These are phyloP conservation scores for Trichophyton benhamiae DNA, from an alignment of 2,329 filamentous ascomycete genomes.

Conservation along the genomic window DNA sequence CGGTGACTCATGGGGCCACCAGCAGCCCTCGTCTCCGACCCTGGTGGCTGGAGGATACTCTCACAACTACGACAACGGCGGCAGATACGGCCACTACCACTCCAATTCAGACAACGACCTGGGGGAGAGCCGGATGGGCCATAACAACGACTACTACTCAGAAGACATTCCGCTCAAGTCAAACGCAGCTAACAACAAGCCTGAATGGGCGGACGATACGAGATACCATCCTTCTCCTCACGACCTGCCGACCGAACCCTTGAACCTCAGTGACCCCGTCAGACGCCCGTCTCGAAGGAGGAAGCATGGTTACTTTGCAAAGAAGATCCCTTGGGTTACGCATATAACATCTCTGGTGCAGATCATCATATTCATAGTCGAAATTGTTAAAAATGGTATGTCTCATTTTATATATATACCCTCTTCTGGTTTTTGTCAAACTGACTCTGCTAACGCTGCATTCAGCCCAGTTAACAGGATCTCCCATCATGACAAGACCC, in stretches of 20 bases:
- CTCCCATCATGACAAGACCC: slow-evolving; percentile 57
- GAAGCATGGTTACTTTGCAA: slow-evolving; percentile 44
- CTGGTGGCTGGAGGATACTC: not conserved
- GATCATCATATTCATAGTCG: slow-evolving; percentile 73
- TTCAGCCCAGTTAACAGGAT: slow-evolving; percentile 61
- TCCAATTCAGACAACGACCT: slow-evolving; percentile 24
- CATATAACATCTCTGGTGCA: slow-evolving; percentile 69
- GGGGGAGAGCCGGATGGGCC: slow-evolving; percentile 16
- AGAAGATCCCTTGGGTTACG: slow-evolving; percentile 62
- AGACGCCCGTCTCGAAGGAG: slow-evolving; percentile 17
- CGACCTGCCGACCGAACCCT: slow-evolving; percentile 39
- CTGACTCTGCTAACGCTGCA: slow-evolving; percentile 5
- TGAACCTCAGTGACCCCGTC: slow-evolving; percentile 15
- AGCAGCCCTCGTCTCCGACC: slow-evolving; percentile 3
- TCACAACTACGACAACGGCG: slow-evolving; percentile 27
- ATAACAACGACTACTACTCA: slow-evolving; percentile 27
- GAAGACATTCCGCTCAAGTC: slow-evolving; percentile 33
- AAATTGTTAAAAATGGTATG: slow-evolving; percentile 71
- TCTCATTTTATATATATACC: not conserved
- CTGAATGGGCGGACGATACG: slow-evolving; percentile 33
- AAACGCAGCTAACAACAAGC: slow-evolving; percentile 23
- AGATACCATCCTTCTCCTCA: slow-evolving; percentile 37
- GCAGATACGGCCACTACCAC: slow-evolving; percentile 27
- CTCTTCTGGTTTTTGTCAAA: slow-evolving; percentile 4
- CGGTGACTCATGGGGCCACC: not conserved